Conservation (phyloP, 371 early-diverging fungal genomes). For the Chytridiales sp. region DNA sequence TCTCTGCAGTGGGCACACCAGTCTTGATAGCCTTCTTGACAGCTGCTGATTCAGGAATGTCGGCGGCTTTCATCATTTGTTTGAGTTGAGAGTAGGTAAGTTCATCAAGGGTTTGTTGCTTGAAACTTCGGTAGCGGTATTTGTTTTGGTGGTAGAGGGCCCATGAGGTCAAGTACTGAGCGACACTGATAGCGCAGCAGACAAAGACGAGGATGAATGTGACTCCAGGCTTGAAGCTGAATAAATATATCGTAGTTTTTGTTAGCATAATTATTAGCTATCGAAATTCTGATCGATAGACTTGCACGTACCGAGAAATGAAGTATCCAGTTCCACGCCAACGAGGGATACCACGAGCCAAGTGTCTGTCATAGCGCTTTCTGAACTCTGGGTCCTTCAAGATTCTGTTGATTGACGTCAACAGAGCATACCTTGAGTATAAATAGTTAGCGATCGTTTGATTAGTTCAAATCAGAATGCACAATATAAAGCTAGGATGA, state of each 20-base stretch:
- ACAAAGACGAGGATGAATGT: conserved; percentile 31
- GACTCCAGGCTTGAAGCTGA: conserved; percentile 43
- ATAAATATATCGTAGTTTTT: conserved; percentile 1
- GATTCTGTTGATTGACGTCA: conserved; percentile 41
- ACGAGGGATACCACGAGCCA: conserved; percentile 34
- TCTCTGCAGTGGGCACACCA: conserved; percentile 27
- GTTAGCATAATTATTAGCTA: not conserved
- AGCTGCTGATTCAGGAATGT: conserved; percentile 17
- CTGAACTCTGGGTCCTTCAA: conserved; percentile 42
- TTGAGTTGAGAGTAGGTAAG: conserved; percentile 27
- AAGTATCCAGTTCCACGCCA: conserved; percentile 48
- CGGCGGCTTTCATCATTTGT: conserved; percentile 26
- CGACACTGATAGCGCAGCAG: conserved; percentile 30
- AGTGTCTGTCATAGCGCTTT: conserved; percentile 44
- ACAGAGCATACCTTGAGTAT: conserved; percentile 27
- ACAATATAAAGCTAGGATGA: not conserved
- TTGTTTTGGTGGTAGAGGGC: conserved; percentile 24
- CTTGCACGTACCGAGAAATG: conserved; percentile 21
- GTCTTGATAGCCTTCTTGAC: conserved; percentile 25
- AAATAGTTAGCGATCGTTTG: not conserved
- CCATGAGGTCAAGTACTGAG: conserved; percentile 42
- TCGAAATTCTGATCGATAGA: not conserved
- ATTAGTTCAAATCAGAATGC: not conserved
- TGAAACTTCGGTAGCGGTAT: not conserved
- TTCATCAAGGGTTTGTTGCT: conserved; percentile 8